A percentile compares a stretch with the other conserved stretches of the same genome.
These are phyloP conservation scores for Batrachochytrium dendrobatidis DNA, from an alignment of 371 early-diverging fungal genomes.

Conservation along the genomic window DNA sequence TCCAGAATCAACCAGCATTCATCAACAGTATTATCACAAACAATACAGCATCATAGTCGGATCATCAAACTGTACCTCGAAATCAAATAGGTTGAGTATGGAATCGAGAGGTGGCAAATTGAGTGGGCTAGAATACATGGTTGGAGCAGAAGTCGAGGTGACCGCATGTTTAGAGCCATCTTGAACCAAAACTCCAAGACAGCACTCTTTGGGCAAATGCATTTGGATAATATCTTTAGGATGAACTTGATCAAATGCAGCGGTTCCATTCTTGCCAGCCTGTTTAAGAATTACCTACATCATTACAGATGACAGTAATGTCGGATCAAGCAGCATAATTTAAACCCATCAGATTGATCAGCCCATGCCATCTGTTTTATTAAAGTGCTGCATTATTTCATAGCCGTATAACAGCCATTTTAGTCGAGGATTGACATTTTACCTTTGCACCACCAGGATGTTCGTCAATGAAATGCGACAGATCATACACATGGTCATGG, in stretches of 20 bases:
- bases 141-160: not conserved
- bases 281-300: conserved; percentile 31
- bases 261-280: conserved; percentile 46
- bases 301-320: not conserved
- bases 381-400: not conserved
- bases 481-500: conserved; percentile 44
- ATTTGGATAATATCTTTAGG: conserved; percentile 52
- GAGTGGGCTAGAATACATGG: conserved; percentile 5
- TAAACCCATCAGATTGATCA: not conserved
- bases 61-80: conserved; percentile 40
- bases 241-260: conserved; percentile 39
- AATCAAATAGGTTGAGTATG: conserved; percentile 66
- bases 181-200: conserved; percentile 45
- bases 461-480: conserved; percentile 38
- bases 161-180: conserved; percentile 7
- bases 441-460: conserved; percentile 47
- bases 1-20: no score
- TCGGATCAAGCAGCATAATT: not conserved
- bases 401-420: not conserved
- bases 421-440: not conserved
- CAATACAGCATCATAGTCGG: not conserved
- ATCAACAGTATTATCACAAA: no score
- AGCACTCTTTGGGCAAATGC: conserved; percentile 46
- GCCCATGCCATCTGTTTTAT: not conserved
- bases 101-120: conserved; percentile 50